Conservation (phyloP, 2,329 filamentous ascomycete genomes). For the Phaeophleospora eucalypticola region DNA sequence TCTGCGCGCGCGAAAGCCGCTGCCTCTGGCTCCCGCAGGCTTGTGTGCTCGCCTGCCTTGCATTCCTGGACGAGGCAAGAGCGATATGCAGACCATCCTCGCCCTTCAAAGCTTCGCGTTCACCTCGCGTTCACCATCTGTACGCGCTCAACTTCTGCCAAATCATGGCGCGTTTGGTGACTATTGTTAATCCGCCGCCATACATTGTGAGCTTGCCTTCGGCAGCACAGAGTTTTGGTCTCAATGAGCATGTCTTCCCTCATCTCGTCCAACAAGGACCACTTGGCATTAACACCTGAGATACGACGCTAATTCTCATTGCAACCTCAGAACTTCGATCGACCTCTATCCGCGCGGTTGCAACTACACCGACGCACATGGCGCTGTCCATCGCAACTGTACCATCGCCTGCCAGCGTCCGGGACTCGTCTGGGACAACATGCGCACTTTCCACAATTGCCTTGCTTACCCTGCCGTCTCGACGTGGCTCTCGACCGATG, state of each 20-base stretch:
- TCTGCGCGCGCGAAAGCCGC: too few species aligned
- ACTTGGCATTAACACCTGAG: too few species aligned
- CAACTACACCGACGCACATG: not conserved
- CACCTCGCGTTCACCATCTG: too few species aligned
- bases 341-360: not conserved
- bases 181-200: not conserved
- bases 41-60: too few species aligned
- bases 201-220: not conserved
- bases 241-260: not conserved
- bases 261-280: not conserved
- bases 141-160: too few species aligned
- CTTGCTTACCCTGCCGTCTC: slow-evolving; percentile 7
- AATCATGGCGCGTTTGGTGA: not conserved
- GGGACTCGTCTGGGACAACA: not conserved
- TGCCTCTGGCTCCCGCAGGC: too few species aligned
- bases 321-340: not conserved
- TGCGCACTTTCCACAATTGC: slow-evolving; percentile 10
- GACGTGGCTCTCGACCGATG: slow-evolving; percentile 1
- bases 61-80: not conserved
- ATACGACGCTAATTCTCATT: too few species aligned
- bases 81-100: not conserved
- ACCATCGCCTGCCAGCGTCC: slow-evolving; percentile 2
- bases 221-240: not conserved
- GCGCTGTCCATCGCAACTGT: not conserved
- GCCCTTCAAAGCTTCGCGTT: too few species aligned